Evolutionary conservation across 805 yeast genomes (phyloP).

Genomic region (Starmerella lactis-condensi): DNA sequence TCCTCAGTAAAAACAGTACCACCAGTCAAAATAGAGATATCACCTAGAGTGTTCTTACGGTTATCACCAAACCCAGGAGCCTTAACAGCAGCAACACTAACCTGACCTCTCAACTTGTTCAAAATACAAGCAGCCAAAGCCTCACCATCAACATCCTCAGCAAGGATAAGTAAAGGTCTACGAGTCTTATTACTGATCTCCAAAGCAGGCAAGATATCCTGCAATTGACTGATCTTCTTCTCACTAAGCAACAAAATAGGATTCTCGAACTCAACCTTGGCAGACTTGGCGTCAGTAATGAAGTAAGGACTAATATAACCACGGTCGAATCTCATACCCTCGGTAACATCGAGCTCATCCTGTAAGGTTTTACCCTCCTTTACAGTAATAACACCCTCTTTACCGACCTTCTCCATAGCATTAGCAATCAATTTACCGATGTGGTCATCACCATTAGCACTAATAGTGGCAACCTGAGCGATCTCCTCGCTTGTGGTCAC

Average conservation of each 20-base stretch:
- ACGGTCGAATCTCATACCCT: slow-evolving; percentile 96
- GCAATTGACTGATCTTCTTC: slow-evolving; percentile 79
- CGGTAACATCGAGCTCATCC: slow-evolving; percentile 90
- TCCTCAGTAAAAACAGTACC: slow-evolving; percentile 82
- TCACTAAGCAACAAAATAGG: slow-evolving; percentile 77
- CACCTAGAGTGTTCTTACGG: slow-evolving; percentile 90
- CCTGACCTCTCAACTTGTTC: slow-evolving; percentile 96
- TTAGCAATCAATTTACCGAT: slow-evolving; percentile 79
- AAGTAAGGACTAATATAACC: slow-evolving; percentile 95
- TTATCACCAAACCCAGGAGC: slow-evolving; percentile 99
- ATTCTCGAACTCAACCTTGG: slow-evolving; percentile 88
- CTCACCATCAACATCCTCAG: slow-evolving; percentile 95
- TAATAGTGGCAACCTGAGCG: slow-evolving; percentile 94
- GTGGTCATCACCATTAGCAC: slow-evolving; percentile 90
- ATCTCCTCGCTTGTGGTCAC: slow-evolving; percentile 87
- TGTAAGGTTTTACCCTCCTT: slow-evolving; percentile 93
- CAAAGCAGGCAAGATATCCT: slow-evolving; percentile 79
- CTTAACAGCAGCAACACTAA: slow-evolving; percentile 90
- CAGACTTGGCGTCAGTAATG: slow-evolving; percentile 77
- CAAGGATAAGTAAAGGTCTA: slow-evolving; percentile 80
- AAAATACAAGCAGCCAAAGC: slow-evolving; percentile 95
- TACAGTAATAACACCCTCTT: slow-evolving; percentile 96
- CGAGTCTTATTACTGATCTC: slow-evolving; percentile 83
- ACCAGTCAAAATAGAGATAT: slow-evolving; percentile 84
- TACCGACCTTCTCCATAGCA: slow-evolving; percentile 97